These are phyloP conservation scores for Nothopassalora personata DNA, from an alignment of 2,329 filamentous ascomycete species.

Conservation along the genomic window DNA sequence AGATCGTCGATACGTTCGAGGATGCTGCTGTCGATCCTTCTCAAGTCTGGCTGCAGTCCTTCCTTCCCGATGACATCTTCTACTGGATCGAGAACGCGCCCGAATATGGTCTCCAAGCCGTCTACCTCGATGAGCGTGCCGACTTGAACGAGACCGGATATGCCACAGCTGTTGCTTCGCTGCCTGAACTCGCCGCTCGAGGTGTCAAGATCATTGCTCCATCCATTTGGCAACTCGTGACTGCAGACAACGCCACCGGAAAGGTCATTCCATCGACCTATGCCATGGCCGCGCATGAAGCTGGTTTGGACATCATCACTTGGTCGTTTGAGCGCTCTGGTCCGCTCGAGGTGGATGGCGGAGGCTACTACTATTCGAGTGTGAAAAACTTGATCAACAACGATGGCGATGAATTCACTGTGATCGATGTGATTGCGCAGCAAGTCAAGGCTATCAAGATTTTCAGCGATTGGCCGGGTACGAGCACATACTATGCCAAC, in stretches of 20 bases:
- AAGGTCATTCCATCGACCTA: slow-evolving; percentile 60
- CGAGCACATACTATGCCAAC: slow-evolving; percentile 66
- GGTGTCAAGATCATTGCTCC: slow-evolving; percentile 61
- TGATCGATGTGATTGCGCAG: slow-evolving; percentile 60
- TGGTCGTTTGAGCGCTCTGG: slow-evolving; percentile 66
- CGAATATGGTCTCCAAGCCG: slow-evolving; percentile 55
- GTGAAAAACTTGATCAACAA: slow-evolving; percentile 52
- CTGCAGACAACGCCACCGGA: slow-evolving; percentile 41
- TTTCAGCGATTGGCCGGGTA: slow-evolving; percentile 66
- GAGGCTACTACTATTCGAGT: slow-evolving; percentile 52
- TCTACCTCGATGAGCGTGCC: slow-evolving; percentile 60
- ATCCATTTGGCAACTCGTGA: slow-evolving; percentile 58
- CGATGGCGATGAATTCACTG: slow-evolving; percentile 62
- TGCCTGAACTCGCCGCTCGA: slow-evolving; percentile 51
- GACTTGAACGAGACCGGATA: slow-evolving; percentile 48
- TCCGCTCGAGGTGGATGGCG: slow-evolving; percentile 46
- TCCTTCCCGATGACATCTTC: slow-evolving; percentile 49
- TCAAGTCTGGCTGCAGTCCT: slow-evolving; percentile 60
- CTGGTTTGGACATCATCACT: slow-evolving; percentile 60
- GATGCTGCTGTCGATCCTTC: slow-evolving; percentile 47
- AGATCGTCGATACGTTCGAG: slow-evolving; percentile 59
- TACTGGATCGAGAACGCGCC: slow-evolving; percentile 63
- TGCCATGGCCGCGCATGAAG: slow-evolving; percentile 54
- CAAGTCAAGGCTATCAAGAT: slow-evolving; percentile 58
- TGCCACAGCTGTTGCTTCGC: slow-evolving; percentile 50